A percentile compares a stretch with the other conserved stretches of the same genome.
These are phyloP conservation scores for Geotrichum bryndzae DNA, from an alignment of 1,139 yeast species.

Conservation along the genomic window DNA sequence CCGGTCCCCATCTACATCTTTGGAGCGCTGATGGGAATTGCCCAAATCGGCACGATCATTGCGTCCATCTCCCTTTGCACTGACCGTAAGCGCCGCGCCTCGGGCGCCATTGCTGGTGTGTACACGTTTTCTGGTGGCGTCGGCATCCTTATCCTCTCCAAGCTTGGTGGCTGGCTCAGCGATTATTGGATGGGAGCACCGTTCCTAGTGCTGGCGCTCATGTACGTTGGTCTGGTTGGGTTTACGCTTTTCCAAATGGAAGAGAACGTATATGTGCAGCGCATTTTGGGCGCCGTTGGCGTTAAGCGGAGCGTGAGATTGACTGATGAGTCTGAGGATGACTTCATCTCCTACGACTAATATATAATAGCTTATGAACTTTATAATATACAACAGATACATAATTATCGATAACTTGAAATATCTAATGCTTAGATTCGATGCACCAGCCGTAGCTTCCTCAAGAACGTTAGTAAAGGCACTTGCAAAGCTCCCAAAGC, in stretches of 20 bases:
- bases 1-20: slow-evolving; percentile 36
- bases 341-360: neutral
- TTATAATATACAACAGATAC: too few relatives aligned
- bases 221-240: slow-evolving; percentile 36
- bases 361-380: neutral
- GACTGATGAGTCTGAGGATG: neutral
- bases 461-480: too few relatives aligned
- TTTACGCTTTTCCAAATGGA: slow-evolving; percentile 16
- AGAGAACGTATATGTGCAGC: neutral
- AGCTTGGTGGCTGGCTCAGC: slow-evolving; percentile 58
- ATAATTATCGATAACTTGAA: too few relatives aligned
- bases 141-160: slow-evolving; percentile 58
- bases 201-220: slow-evolving; percentile 47
- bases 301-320: neutral
- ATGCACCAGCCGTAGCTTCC: too few relatives aligned
- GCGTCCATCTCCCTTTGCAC: slow-evolving; percentile 45
- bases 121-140: slow-evolving; percentile 62
- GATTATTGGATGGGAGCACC: slow-evolving; percentile 57
- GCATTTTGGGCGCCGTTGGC: neutral
- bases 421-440: too few relatives aligned
- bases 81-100: slow-evolving; percentile 39
- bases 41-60: slow-evolving; percentile 56
- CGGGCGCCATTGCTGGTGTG: slow-evolving; percentile 65
- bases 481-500: too few relatives aligned
- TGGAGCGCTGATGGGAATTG: slow-evolving; percentile 41